Evolutionary conservation across 2,329 filamentous ascomycete genomes (phyloP), one percentile per base, ranked within the genome.

Genomic region (Penicillium vulpinum): DNA sequence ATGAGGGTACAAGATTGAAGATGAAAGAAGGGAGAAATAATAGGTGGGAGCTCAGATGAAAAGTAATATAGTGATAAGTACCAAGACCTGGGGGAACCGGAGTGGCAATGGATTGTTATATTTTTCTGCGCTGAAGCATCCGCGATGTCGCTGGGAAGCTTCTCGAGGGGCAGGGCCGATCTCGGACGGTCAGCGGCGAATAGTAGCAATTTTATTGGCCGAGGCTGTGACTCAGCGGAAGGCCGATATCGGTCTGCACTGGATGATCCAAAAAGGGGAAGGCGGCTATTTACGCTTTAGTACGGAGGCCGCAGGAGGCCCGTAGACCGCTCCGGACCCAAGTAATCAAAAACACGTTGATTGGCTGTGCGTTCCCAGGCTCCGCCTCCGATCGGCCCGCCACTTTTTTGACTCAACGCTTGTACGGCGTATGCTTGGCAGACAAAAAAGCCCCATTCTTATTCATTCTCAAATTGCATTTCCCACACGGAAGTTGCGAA

Each of bases 111-210:
- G 55, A 50, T 51, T 57, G 35, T 29, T 66, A 67, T 67, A 65
- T 65, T 70, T 68, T 67, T 62, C 64, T 54, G 56, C 60, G 51
- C 51, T 46, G 46, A 40, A 35, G 33, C 15, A 43, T 50, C 62
- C 70, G 72, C 71, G 70, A 74, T 73, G 70, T 73, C 70, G 71
- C 70, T 70, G 61, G 36, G 54, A 44, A 56, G 56, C 49, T 61
- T 49, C 40, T 65, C 63, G 70, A 72, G 72, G 72, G 70, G 70
- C 65, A 62, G 50, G 40, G 60, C 72, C 72, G 72, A 69, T 63
- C 55, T 74, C 72, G 72, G 70, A 61, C 63, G 70, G 71, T 73
- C 71, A 73, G 70, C 72, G 59, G 35, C 54, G 64, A 72, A 69
- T 69, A 22, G 24, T 41, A 9, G 15, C 7, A 7, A 24, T 43